phyloP scores from a whole-genome alignment of 345 rosid genomes.

The Eutrema yunnanense region DNA sequence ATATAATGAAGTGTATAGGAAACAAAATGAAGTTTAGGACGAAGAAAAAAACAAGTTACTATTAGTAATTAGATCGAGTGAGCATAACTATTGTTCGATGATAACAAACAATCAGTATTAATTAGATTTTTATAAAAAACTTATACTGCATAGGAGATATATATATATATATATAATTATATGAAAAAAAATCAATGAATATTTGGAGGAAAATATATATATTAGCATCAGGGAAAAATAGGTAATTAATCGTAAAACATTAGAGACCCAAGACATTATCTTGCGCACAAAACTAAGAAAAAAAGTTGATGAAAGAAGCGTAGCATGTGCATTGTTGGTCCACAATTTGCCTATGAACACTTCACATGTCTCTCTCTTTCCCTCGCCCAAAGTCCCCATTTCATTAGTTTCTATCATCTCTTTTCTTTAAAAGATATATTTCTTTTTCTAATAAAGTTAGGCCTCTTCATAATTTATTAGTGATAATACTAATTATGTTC shows the following conservation, averaged over 20 bases:
- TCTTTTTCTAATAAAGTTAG: constrained; percentile 18
- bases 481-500: constrained; percentile 28
- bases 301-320: constrained; percentile 22
- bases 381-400: constrained; percentile 24
- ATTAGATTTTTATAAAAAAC: neutral
- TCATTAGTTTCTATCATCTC: constrained; percentile 27
- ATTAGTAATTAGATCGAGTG: neutral
- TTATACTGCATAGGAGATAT: neutral
- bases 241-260: neutral
- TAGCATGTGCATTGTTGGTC: constrained; percentile 34
- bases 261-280: neutral
- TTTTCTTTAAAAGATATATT: constrained; percentile 14
- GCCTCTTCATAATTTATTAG: constrained; percentile 18
- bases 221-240: neutral
- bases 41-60: no score
- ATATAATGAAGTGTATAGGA: no score
- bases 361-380: constrained; percentile 32
- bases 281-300: constrained; percentile 11
- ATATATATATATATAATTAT: neutral
- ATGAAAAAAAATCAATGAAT: neutral
- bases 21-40: no score
- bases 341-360: constrained; percentile 35
- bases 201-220: neutral
- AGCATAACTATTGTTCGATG: neutral
- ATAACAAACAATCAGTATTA: neutral